Evolutionary conservation across 2,329 filamentous ascomycete species (phyloP).

Genomic region (Aschersonia sp.): DNA sequence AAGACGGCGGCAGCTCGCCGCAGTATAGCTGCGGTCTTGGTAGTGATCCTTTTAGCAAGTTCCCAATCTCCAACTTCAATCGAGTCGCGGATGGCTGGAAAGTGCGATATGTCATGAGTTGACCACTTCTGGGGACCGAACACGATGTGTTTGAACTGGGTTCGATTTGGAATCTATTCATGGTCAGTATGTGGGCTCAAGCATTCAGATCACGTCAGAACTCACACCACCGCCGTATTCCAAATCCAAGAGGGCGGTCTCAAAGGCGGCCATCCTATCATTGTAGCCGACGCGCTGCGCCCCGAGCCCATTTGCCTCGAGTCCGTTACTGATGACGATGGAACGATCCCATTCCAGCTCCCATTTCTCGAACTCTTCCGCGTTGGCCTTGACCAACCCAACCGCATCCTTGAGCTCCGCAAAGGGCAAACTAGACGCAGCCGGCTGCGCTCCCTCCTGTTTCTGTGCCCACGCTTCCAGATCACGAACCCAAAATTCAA

Average conservation of each 20-base stretch:
- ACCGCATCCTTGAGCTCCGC: constrained; percentile 38
- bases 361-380: constrained; percentile 55
- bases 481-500: constrained; percentile 51
- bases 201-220: constrained; percentile 10
- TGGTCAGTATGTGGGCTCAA: not conserved
- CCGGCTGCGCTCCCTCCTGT: constrained; percentile 25
- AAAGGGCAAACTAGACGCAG: constrained; percentile 11
- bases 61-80: constrained; percentile 59
- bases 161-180: constrained; percentile 60
- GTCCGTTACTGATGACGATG: constrained; percentile 57
- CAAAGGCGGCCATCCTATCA: constrained; percentile 63
- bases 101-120: constrained; percentile 17
- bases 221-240: constrained; percentile 59
- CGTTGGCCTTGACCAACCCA: constrained; percentile 34
- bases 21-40: constrained; percentile 57
- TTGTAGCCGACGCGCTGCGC: constrained; percentile 63
- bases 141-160: constrained; percentile 87
- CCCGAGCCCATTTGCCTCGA: constrained; percentile 57
- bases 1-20: constrained; percentile 35
- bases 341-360: constrained; percentile 61
- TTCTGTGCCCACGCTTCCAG: constrained; percentile 50
- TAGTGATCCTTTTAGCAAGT: constrained; percentile 50
- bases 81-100: constrained; percentile 70
- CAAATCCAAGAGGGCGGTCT: constrained; percentile 68
- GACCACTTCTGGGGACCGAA: constrained; percentile 75